Base-by-base conservation (phyloP, 2,329 filamentous ascomycete species). In the Paraconiothyrium sp. region DNA sequence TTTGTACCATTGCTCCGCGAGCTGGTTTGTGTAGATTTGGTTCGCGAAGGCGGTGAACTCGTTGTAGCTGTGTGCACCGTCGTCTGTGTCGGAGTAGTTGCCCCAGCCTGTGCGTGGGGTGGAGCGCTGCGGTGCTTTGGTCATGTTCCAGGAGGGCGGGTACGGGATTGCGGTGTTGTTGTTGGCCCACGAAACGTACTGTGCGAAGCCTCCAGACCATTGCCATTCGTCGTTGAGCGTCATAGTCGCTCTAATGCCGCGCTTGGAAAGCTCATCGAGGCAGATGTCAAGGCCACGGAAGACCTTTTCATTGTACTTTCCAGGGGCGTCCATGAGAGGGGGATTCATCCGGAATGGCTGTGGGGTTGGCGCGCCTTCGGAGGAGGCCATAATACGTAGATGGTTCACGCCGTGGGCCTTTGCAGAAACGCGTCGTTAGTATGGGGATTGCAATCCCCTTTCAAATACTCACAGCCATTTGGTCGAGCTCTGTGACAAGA, bases 181-280 rank as follows among this genome's bases (percentile, higher is more conserved):
- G 16, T 67, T 71, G 4, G 78, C 76, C 78, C 78, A 80, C 1
- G 69, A 75, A 1, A 80, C 75, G 58, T 76, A 80, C 56, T 79
- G 78, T 2, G 69, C 74, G 39, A 79, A 79, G 0, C 78, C 78
- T 8, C 78, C 78, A 16, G 65, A 71, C 78, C 78, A 80, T 56
- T 80, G 78, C 78, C 78, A 80, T 63, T 79, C 73, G 48, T 79
- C 74, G 8, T 68, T 72, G 3, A 80, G 63, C 0, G 78, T 79
- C 77, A 80, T 80, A 13, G 78, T 80, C 22, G 78, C 78, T 22
- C 78, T 70, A 73, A 80, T 80, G 5, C 78, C 77, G 8, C 78
- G 67, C 60, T 77, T 76, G 8, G 71, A 71, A 74, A 80, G 79
- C 60, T 80, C 78, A n/a, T 69, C 73, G 13, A 80, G 68, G 54